Evolutionary conservation across 2,329 filamentous ascomycete species (phyloP).

Genomic region (Paecilomyces fulvus): DNA sequence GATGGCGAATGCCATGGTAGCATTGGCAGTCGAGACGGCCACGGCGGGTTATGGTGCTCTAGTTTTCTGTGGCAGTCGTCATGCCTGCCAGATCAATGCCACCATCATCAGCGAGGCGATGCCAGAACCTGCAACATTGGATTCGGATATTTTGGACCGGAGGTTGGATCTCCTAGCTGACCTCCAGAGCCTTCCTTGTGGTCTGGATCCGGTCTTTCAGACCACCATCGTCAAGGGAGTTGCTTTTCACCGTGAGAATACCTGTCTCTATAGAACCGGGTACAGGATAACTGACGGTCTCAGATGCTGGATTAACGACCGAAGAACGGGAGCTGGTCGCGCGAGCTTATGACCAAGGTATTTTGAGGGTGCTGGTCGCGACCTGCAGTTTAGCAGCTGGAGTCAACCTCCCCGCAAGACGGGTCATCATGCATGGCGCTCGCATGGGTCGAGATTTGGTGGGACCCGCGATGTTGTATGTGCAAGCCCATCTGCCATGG

Average conservation of each 20-base stretch:
- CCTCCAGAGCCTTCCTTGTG: conserved; percentile 56
- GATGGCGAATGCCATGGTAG: conserved; percentile 61
- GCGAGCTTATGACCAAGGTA: conserved; percentile 59
- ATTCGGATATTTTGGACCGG: conserved; percentile 44
- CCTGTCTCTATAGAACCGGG: conserved; percentile 1
- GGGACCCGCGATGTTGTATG: conserved; percentile 64
- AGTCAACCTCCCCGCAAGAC: conserved; percentile 64
- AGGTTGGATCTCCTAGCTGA: conserved; percentile 58
- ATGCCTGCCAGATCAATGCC: conserved; percentile 61
- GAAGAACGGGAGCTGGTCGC: conserved; percentile 68
- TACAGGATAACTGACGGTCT: conserved; percentile 18
- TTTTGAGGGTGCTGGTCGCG: conserved; percentile 62
- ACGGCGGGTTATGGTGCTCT: conserved; percentile 61
- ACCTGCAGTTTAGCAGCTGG: conserved; percentile 75
- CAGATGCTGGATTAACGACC: conserved; percentile 50
- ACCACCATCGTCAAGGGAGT: conserved; percentile 59
- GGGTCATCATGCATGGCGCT: conserved; percentile 67
- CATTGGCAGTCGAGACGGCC: conserved; percentile 61
- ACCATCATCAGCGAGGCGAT: conserved; percentile 58
- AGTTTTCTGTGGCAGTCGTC: conserved; percentile 64
- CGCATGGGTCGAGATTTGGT: conserved; percentile 69
- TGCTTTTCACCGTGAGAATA: conserved; percentile 61
- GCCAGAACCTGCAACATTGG: conserved; percentile 43
- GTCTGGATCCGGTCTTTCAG: conserved; percentile 57
- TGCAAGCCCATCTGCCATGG: conserved; percentile 1